Base-by-base conservation (phyloP, 257 asterid species). In the Plantago major region DNA sequence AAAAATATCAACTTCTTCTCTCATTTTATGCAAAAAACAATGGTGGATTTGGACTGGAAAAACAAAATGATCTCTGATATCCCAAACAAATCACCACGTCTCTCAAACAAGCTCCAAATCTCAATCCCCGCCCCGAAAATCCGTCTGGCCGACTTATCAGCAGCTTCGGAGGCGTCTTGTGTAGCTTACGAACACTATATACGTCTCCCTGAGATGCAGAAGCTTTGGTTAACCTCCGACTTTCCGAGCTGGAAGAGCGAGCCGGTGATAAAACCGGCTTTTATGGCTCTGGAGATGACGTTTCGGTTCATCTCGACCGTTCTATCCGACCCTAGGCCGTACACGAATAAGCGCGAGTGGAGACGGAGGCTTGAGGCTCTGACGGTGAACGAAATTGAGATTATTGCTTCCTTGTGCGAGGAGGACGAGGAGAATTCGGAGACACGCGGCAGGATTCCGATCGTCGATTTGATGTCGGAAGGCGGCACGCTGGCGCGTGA, bases 31-130 rank as follows among this genome's bases (percentile, higher is more conserved):
- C 40, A 65, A 48, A 15, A 40, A 47, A 67, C 67, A 75, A 91
- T 91, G 98, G 85, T 91, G 59, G 95, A 91, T 84, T 81, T 83
- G 58, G 96, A 88, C 67, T 82, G 95, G 88, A 88, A 84, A 72
- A 79, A 79, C 0, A 82, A 79, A 61, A 88, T 84, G 89, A 68
- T 82, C 53, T 63, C 95, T 13, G 86, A 83, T 1, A 71, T 83
- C 19, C 46, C 87, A 10, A 82, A 15, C 70, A 88, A 78, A 53
- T 88, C 98, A 0, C 98, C 96, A 0, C 79, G 71, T 53, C 63
- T 80, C 9, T 71, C 90, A 13, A 88, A 71, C 64, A 88, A 84
- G 78, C 94, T 81, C 37, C 86, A 81, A 52, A 73, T 84, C 67
- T 79, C 89, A 5, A 77, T 82, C 30, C 95, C 98, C 11, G 53